Evolutionary conservation across 129 eudicot genomes (phyloP).

Genomic region (Artemisia annua): DNA sequence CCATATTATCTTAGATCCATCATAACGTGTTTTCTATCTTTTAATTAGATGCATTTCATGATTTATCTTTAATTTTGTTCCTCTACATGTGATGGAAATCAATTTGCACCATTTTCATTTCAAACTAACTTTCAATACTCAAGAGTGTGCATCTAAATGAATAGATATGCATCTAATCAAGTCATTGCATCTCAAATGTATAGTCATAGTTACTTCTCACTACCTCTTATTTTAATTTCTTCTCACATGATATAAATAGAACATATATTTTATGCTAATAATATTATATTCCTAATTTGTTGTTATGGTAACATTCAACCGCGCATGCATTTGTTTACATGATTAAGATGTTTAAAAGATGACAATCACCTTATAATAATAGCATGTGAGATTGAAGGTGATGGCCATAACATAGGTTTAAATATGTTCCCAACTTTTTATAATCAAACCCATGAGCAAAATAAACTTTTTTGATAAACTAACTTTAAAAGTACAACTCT

Average conservation of each 20-base stretch:
- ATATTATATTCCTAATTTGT: constrained; percentile 4
- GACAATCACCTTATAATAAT: constrained; percentile 35
- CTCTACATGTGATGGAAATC: no score
- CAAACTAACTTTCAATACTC: no score
- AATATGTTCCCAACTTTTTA: constrained; percentile 25
- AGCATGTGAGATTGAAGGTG: constrained; percentile 33
- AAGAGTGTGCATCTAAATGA: no score
- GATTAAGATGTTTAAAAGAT: constrained; percentile 35
- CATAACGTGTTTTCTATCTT: no score
- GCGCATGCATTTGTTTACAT: constrained; percentile 44
- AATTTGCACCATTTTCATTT: no score
- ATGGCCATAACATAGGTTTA: constrained; percentile 27
- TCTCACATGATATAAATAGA: not conserved
- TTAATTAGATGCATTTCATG: no score
- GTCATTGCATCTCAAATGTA: no score
- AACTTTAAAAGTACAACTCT: constrained; percentile 36
- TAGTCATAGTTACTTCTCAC: no score
- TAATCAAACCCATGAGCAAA: constrained; percentile 22
- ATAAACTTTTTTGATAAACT: constrained; percentile 19
- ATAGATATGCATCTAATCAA: no score
- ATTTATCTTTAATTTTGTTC: no score
- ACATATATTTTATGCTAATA: not conserved
- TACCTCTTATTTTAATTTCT: no score
- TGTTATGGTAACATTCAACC: constrained; percentile 26
- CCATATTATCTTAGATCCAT: no score